Conservation (phyloP, 2,329 filamentous ascomycete genomes). For the Trichoderma cornu-damae region DNA sequence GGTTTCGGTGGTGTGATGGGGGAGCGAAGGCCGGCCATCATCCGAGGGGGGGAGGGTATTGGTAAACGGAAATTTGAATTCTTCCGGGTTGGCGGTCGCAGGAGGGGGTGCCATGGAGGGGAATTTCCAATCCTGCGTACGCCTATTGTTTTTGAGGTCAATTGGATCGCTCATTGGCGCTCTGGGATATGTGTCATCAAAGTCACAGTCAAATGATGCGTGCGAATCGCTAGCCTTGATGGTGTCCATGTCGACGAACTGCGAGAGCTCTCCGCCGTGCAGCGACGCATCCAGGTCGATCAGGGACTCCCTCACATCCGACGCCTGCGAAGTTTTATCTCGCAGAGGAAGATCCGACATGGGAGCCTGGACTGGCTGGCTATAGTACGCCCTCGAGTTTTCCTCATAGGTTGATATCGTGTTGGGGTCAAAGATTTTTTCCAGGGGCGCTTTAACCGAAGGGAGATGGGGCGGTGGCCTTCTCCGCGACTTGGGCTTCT, state of each 20-base stretch:
- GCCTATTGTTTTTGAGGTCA: constrained; percentile 47
- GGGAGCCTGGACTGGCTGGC: constrained; percentile 39
- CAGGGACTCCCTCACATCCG: constrained; percentile 54
- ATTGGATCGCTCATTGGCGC: constrained; percentile 55
- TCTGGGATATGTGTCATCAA: constrained; percentile 42
- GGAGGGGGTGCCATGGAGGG: constrained; percentile 47
- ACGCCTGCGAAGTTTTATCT: constrained; percentile 47
- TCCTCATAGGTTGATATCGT: constrained; percentile 61
- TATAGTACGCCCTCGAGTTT: constrained; percentile 58
- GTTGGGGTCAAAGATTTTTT: constrained; percentile 62
- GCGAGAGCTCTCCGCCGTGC: constrained; percentile 50
- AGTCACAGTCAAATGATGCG: constrained; percentile 46
- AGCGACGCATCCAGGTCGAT: constrained; percentile 61
- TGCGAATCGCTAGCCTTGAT: constrained; percentile 48
- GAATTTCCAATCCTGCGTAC: constrained; percentile 55
- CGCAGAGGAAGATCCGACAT: constrained; percentile 55
- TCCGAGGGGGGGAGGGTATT: constrained; percentile 29
- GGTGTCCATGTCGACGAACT: constrained; percentile 57
- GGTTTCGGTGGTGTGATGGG: constrained; percentile 50
- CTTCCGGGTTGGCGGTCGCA: constrained; percentile 49
- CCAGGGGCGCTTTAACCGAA: constrained; percentile 53
- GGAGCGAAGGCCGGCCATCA: constrained; percentile 39
- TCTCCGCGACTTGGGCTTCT: constrained; percentile 49
- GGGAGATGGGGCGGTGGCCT: constrained; percentile 55
- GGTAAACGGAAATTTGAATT: constrained; percentile 40